Conservation (phyloP, 768 basidiomycete species). For the Heimioporus sp. region DNA sequence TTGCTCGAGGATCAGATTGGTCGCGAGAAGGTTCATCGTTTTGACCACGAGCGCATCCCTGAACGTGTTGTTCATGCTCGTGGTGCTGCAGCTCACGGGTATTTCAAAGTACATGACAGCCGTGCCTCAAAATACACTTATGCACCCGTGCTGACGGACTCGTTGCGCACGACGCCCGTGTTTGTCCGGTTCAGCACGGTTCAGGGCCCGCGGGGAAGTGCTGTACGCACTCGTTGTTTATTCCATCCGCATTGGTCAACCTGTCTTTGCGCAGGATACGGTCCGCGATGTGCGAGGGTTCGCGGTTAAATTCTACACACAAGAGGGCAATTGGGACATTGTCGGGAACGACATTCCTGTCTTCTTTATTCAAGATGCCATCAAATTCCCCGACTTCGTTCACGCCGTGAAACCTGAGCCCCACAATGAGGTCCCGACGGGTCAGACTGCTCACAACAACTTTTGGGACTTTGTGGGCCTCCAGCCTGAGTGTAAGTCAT, state of each 20-base stretch:
- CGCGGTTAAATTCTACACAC: conserved; percentile 78
- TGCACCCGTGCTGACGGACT: conserved; percentile 70
- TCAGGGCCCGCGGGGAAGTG: conserved; percentile 76
- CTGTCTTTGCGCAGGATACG: conserved; percentile 46
- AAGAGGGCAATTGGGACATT: conserved; percentile 85
- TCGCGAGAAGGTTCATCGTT: conserved; percentile 73
- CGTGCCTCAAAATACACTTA: conserved; percentile 68
- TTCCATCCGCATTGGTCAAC: not conserved
- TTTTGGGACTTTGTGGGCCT: conserved; percentile 85
- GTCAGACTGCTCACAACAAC: conserved; percentile 74
- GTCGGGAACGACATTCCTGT: conserved; percentile 85
- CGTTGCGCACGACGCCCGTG: conserved; percentile 67
- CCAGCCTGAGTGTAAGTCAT: conserved; percentile 55
- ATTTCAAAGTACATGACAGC: conserved; percentile 73
- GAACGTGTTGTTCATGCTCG: conserved; percentile 77
- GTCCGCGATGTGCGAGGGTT: conserved; percentile 88
- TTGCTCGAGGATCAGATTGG: conserved; percentile 77
- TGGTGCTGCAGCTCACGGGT: conserved; percentile 78
- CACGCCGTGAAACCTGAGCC: conserved; percentile 88
- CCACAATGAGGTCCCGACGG: conserved; percentile 73
- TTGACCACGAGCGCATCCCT: conserved; percentile 89
- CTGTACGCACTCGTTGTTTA: conserved; percentile 43
- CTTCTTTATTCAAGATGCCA: conserved; percentile 78
- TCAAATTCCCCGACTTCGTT: conserved; percentile 84
- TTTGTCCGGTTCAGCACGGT: conserved; percentile 90